Evolutionary conservation across 768 basidiomycete genomes (phyloP), one percentile per base, ranked within the genome.

Genomic region (Tephrocybe rancida): DNA sequence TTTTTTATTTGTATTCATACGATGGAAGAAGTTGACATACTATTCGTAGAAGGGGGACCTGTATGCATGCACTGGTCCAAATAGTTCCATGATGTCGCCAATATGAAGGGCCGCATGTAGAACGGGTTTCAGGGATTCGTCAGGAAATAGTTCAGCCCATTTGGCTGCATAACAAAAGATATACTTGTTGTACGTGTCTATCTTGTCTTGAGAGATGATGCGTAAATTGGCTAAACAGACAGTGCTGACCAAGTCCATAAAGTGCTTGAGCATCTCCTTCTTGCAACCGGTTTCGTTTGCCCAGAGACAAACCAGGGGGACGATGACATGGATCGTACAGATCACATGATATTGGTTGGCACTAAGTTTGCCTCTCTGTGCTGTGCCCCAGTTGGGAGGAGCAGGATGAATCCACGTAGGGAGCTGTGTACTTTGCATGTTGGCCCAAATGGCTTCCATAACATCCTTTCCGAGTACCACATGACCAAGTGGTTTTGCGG

Each of bases 271-370:
- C 43, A 68, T 54, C 7, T 56, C 41, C 5, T 57, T 25, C 14
- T 49, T 48, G 0, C 64, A 61, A 1, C 56, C 55, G 2, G 45
- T 41, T 14, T 62, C 54, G 18, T 44, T 19, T 0, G 64, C 62
- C 74, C 74, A 77, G 0, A 73, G 55, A 7, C 70, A 61, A 14
- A 71, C 65, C 3, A 77, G 58, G 1, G 71, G 72, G 32, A 75
- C 63, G 0, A 64, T 59, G 0, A 75, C 48, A 48, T 72, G 66
- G 16, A 76, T 61, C 0, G 64, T 63, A 50, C 67, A 68, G 4
- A 67, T 53, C 1, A 62, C 62, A 3, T 69, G 46, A 68, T 70
- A 76, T 26, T 77, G 67, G 38, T 74, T 67, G 0, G 72, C 72
- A 19, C 59, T 65, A 5, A 71, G 64, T 35, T 71, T 71, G 14